These are phyloP conservation scores for Sporothrix protearum DNA, from an alignment of 2,329 filamentous ascomycete species.

Conservation along the genomic window DNA sequence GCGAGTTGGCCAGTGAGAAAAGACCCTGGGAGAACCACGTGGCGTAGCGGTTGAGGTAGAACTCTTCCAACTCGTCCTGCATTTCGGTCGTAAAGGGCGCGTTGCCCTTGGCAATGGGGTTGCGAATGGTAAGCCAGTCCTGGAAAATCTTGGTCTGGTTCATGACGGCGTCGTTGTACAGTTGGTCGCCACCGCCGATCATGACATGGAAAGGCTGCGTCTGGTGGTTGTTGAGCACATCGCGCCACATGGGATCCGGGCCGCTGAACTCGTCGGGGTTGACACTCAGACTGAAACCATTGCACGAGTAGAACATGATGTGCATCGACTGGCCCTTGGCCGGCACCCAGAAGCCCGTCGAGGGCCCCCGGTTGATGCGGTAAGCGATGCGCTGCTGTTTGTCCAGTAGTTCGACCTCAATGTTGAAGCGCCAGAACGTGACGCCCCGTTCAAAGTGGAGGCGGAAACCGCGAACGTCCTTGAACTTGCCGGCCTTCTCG, in stretches of 20 bases:
- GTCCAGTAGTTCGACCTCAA: constrained; percentile 80
- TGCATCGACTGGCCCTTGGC: constrained; percentile 85
- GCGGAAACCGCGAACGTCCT: constrained; percentile 75
- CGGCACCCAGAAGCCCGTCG: constrained; percentile 92
- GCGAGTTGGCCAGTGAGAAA: constrained; percentile 85
- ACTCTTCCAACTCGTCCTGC: constrained; percentile 82
- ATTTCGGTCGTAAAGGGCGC: constrained; percentile 75
- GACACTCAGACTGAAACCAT: constrained; percentile 82
- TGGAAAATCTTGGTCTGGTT: constrained; percentile 71
- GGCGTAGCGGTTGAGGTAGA: constrained; percentile 83
- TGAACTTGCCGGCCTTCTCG: constrained; percentile 75
- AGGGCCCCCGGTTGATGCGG: constrained; percentile 86
- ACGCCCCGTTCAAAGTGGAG: constrained; percentile 81
- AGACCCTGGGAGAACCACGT: constrained; percentile 97
- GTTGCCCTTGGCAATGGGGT: constrained; percentile 73
- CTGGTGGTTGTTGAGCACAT: constrained; percentile 90
- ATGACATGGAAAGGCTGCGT: constrained; percentile 94
- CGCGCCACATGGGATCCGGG: constrained; percentile 94
- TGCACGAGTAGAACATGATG: constrained; percentile 98
- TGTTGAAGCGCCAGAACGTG: constrained; percentile 96
- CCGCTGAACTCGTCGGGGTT: constrained; percentile 79
- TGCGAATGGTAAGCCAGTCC: constrained; percentile 79
- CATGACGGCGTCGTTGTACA: constrained; percentile 88
- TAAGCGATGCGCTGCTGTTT: constrained; percentile 86
- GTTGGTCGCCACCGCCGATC: constrained; percentile 94